These are phyloP conservation scores for Trypanosoma melophagium DNA, from an alignment of 208 protist genomes.

Conservation along the genomic window DNA sequence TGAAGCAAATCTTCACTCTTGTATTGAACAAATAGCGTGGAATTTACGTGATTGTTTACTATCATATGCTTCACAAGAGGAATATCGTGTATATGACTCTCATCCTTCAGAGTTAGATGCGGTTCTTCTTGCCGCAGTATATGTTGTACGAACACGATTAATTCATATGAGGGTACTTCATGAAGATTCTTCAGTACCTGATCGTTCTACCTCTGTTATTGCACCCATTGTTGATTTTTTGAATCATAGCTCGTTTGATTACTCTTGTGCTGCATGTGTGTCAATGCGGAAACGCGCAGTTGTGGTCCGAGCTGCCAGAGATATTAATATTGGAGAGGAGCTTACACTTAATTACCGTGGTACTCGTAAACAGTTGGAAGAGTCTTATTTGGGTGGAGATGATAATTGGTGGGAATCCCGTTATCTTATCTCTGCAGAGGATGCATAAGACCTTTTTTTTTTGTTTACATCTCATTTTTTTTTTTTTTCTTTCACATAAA, in stretches of 20 bases:
- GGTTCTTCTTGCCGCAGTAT: conserved; percentile 58
- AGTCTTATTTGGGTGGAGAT: background rate
- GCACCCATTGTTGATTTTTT: conserved; percentile 65
- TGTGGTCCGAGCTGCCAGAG: conserved; percentile 62
- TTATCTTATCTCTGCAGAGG: conserved; percentile 29
- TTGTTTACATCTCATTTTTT: background rate
- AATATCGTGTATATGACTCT: conserved; percentile 65
- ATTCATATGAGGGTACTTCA: conserved; percentile 50
- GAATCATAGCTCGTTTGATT: conserved; percentile 47
- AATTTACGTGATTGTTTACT: conserved; percentile 74
- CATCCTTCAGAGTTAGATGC: conserved; percentile 48
- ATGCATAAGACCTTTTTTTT: conserved; percentile 15
- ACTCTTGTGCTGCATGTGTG: conserved; percentile 52
- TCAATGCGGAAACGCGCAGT: conserved; percentile 33
- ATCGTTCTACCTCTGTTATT: conserved; percentile 42
- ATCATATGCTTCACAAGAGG: conserved; percentile 38
- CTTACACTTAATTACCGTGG: conserved; percentile 68
- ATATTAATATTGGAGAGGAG: conserved; percentile 51
- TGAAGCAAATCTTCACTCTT: conserved; percentile 44
- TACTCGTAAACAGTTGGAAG: background rate
- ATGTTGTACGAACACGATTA: conserved; percentile 67
- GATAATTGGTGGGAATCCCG: conserved; percentile 35
- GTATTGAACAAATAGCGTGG: conserved; percentile 65
- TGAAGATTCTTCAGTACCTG: conserved; percentile 9
- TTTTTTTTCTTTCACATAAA: conserved; percentile 3